phyloP scores from a whole-genome alignment of 2,329 filamentous ascomycete species.

The Beauveria medogensis region DNA sequence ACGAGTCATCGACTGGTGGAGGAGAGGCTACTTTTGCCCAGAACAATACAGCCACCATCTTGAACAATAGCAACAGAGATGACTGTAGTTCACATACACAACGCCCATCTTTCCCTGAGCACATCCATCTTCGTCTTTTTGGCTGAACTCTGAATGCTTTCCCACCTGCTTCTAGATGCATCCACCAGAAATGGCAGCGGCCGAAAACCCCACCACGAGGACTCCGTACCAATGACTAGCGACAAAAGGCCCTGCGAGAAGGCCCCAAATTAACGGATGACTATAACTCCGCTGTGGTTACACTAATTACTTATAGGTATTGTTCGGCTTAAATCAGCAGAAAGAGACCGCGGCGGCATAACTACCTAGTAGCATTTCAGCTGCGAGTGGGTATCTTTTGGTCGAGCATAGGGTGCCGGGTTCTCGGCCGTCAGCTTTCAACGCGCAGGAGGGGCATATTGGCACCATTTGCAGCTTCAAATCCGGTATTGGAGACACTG shows the following conservation, averaged over 20 bases:
- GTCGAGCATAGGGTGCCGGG: not conserved
- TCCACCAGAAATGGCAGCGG: not conserved
- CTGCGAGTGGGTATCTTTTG: not conserved
- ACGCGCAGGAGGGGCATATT: not conserved
- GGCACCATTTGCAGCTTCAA: not conserved
- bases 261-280: not conserved
- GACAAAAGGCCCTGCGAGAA: constrained; percentile 1
- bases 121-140: no score
- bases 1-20: no score
- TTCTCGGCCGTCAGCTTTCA: not conserved
- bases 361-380: not conserved
- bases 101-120: no score
- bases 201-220: not conserved
- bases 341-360: not conserved
- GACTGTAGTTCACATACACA: no score
- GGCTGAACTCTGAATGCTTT: not conserved
- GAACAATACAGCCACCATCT: no score
- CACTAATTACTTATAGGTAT: not conserved
- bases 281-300: not conserved
- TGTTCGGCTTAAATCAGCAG: not conserved
- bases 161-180: not conserved
- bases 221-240: not conserved
- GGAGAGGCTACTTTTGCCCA: no score
- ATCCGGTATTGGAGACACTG: not conserved
- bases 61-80: no score